phyloP scores from a whole-genome alignment of 192 early-diverging fungal genomes.

The Pecoramyces ruminantium region DNA sequence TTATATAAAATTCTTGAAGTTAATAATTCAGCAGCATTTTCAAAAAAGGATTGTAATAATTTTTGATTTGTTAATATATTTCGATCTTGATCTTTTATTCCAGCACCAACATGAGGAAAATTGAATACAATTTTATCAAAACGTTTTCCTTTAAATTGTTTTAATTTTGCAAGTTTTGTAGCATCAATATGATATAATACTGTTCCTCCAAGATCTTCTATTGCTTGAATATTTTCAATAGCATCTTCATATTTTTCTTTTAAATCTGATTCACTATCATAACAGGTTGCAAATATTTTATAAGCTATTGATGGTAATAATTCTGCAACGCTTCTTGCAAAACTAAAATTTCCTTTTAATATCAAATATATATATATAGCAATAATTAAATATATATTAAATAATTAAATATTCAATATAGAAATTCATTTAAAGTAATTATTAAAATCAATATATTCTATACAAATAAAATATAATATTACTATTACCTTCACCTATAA shows the following conservation, averaged over 20 bases:
- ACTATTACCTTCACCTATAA: slow-evolving; percentile 51
- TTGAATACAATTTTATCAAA: slow-evolving; percentile 87
- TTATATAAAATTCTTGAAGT: slow-evolving; percentile 5
- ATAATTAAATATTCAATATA: no score
- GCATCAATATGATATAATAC: slow-evolving; percentile 36
- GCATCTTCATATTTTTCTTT: slow-evolving; percentile 62
- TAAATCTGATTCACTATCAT: slow-evolving; percentile 49
- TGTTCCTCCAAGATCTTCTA: slow-evolving; percentile 41
- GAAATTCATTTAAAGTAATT: no score
- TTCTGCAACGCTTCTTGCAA: slow-evolving; percentile 51
- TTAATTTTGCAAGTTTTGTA: slow-evolving; percentile 29
- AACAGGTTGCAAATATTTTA: slow-evolving; percentile 56
- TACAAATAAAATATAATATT: neutral
- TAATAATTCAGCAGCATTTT: slow-evolving; percentile 30
- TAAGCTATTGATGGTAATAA: slow-evolving; percentile 30
- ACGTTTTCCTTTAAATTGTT: slow-evolving; percentile 43
- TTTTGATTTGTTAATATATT: slow-evolving; percentile 69
- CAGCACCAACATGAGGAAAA: slow-evolving; percentile 79
- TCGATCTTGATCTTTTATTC: slow-evolving; percentile 81
- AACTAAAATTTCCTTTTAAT: slow-evolving; percentile 70
- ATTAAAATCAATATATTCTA: no score
- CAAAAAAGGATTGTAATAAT: slow-evolving; percentile 44
- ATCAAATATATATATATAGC: neutral
- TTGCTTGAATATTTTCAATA: slow-evolving; percentile 37
- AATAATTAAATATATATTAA: no score